Percentiles rank a stretch among this genome's conserved stretches.
These are phyloP conservation scores for Aspergillus cavernicola DNA, from an alignment of 495 filamentous ascomycete species.

Conservation along the genomic window DNA sequence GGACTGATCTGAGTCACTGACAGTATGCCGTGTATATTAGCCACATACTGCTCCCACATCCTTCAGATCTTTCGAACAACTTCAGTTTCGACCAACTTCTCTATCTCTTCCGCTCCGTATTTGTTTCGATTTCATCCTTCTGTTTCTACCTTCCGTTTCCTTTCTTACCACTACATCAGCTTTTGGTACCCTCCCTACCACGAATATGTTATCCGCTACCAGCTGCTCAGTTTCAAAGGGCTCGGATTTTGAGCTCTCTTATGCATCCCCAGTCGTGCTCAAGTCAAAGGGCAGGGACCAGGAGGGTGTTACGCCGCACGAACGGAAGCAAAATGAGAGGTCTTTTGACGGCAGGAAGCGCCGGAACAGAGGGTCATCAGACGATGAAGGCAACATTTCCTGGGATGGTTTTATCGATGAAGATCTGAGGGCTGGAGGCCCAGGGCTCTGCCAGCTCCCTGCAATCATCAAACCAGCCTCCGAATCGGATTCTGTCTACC, in stretches of 20 bases:
- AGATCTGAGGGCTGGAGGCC: constrained; percentile 8
- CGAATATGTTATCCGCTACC: not conserved
- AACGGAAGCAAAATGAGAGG: not conserved
- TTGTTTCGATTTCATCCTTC: too few species aligned
- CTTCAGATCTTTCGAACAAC: too few species aligned
- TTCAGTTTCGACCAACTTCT: too few species aligned
- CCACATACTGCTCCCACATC: too few species aligned
- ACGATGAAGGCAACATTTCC: constrained; percentile 1
- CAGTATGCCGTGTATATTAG: too few species aligned
- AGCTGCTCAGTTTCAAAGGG: not conserved
- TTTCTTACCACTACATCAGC: too few species aligned
- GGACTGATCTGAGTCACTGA: too few species aligned
- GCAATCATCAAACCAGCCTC: not conserved
- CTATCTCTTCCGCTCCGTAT: too few species aligned
- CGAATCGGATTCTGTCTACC: not conserved
- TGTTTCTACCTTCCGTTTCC: too few species aligned
- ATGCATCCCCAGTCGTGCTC: not conserved
- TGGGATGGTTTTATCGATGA: constrained; percentile 4
- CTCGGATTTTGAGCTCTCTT: not conserved
- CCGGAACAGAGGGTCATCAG: not conserved
- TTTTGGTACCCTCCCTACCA: too few species aligned
- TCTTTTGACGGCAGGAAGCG: not conserved
- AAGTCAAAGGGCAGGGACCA: not conserved
- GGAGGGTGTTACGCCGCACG: not conserved
- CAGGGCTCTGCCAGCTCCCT: constrained; percentile 8